Conservation (phyloP, 257 asterid genomes). For the Mitragyna speciosa region DNA sequence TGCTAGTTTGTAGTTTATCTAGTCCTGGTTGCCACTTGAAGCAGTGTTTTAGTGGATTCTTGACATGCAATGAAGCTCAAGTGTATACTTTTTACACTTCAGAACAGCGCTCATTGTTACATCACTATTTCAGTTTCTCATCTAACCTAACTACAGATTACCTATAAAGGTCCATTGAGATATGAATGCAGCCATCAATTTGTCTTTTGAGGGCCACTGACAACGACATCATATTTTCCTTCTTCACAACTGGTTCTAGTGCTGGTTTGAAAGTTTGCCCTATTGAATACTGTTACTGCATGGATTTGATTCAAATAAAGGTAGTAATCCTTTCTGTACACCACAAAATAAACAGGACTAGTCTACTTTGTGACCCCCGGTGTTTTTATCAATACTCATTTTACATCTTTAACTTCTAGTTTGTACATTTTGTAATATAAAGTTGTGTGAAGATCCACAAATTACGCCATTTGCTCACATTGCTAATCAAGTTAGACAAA, state of each 20-base stretch:
- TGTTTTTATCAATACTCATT: neutral
- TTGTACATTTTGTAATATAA: too few species aligned
- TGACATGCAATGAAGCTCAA: neutral
- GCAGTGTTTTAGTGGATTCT: neutral
- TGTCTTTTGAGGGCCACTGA: neutral
- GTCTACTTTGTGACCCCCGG: neutral
- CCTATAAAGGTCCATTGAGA: neutral
- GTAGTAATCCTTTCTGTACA: constrained; percentile 1
- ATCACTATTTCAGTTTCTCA: neutral
- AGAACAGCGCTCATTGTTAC: neutral
- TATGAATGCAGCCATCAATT: neutral
- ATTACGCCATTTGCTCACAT: neutral
- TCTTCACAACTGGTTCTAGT: neutral
- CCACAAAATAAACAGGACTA: neutral
- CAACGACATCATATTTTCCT: neutral
- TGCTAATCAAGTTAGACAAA: neutral
- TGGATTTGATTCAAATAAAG: neutral
- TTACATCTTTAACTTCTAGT: too few species aligned
- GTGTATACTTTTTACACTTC: neutral
- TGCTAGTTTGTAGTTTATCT: too few species aligned
- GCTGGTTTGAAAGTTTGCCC: too few species aligned
- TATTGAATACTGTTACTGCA: neutral
- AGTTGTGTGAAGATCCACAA: too few species aligned
- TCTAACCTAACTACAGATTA: neutral
- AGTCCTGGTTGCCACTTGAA: neutral